Evolutionary conservation across 2,329 filamentous ascomycete species (phyloP), one percentile per base, ranked within the genome.

Genomic region (Penicillium sp.): DNA sequence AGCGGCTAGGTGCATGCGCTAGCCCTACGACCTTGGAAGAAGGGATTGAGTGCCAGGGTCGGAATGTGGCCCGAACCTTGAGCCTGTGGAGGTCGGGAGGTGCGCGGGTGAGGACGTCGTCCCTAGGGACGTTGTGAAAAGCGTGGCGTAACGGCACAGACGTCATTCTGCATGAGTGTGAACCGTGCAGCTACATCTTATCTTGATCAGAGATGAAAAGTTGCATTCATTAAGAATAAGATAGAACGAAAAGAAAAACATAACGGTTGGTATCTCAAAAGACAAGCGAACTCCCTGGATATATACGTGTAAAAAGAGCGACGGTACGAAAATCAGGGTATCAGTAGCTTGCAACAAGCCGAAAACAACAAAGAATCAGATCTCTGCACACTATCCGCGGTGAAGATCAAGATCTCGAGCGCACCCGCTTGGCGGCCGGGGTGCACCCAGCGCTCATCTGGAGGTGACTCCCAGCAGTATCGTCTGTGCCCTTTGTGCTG

Each of bases 391-490:
- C n/a, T 9, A 27, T 38, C 3, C 21, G 11, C 47, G 32, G 49
- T 48, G 18, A 45, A n/a, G 18, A 52, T 67, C 55, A 71, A 48
- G 60, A 48, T 47, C 68, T 60, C 32, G 65, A 60, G 34, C 71
- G 70, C 43, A 74, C 62, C 38, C 70, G 66, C 42, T 66, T 66
- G 51, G 70, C 68, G 56, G 69, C 68, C 32, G 71, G 71, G 1
- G 71, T 74, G 47, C 69, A 72, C 39, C 70, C 71, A n/a, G 71
- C 70, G 49, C 64, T 68, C 21, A 68, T 58, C 57, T 70, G 66
- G 44, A 70, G 54, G 34, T 68, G 57, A 55, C 54, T 70, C 47
- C 48, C 21, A 53, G 59, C 42, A 43, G 16, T 56, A 43, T 60
- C 56, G 27, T 59, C 58, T 36, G 55, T 49, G 60, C 49, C 47